These are phyloP conservation scores for Agaricales sp. DNA, from an alignment of 1,284 basidiomycete genomes.

Conservation along the genomic window DNA sequence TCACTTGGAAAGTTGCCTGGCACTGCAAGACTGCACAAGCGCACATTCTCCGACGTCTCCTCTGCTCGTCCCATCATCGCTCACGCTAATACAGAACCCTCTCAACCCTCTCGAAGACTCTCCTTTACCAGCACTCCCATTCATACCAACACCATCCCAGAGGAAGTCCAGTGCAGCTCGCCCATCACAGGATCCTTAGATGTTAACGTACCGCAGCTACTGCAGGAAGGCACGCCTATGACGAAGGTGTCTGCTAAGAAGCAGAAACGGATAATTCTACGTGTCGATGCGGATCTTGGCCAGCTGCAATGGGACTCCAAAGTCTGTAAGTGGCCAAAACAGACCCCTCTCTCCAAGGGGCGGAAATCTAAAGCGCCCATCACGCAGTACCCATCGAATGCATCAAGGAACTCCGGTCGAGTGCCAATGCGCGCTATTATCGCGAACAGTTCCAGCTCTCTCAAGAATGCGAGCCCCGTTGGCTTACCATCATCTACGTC, in stretches of 20 bases:
- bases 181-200: constrained; percentile 16
- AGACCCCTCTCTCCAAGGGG: background rate
- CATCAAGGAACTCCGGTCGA: constrained; percentile 87
- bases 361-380: background rate
- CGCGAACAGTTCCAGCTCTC: constrained; percentile 68
- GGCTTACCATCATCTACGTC: constrained; percentile 75
- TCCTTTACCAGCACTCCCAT: background rate
- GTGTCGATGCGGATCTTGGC: constrained; percentile 71
- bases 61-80: background rate
- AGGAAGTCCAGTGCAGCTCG: background rate
- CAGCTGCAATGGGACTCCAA: constrained; percentile 34
- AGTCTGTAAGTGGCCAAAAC: background rate
- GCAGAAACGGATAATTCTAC: constrained; percentile 66
- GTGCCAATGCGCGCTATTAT: constrained; percentile 67
- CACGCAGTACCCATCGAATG: constrained; percentile 74
- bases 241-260: constrained; percentile 85
- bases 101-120: background rate
- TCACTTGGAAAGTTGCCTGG: constrained; percentile 7
- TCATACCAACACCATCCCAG: background rate
- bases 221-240: constrained; percentile 65
- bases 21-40: constrained; percentile 5
- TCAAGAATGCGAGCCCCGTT: constrained; percentile 49
- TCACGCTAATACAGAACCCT: background rate
- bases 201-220: constrained; percentile 35
- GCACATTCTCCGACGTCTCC: background rate